Evolutionary conservation across 1,284 basidiomycete genomes (phyloP), one percentile per base, ranked within the genome.

Genomic region (Cutaneotrichosporon dermatis): DNA sequence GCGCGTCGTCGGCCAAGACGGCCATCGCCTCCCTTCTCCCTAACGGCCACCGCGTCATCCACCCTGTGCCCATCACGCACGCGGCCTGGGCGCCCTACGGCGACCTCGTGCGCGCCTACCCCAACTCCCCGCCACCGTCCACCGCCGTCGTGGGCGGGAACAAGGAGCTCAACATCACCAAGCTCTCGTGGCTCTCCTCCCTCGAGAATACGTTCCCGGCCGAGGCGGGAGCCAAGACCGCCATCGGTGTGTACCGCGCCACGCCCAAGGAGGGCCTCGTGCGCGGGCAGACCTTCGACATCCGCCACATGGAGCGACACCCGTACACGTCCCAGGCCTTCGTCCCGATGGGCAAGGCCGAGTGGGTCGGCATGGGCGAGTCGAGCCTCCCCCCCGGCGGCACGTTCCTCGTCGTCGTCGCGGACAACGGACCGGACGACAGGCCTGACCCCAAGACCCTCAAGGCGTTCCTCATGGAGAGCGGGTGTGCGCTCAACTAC

Each of bases 401-500:
- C 2, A 62, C 69, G 12, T 74, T 77, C 66, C 61, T 79, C 33
- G 90, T 95, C 25, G 85, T 94, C 34, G 92, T 95, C 1, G 90
- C 90, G 6, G 77, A 86, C 69, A 89, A 87, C 63, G 88, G 87
- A 6, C 40, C 67, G 75, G 85, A 93, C 67, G 89, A 88, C 72
- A 80, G 81, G 64, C 94, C 93, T 1, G 87, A 94, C 70, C 66
- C 89, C 54, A 66, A 71, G 48, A 89, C 84, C 0, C 66, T 91
- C 67, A 58, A 63, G 54, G 55, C 69, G 34, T 70, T 70, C 64
- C 60, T 61, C 48, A 61, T 65, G 52, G 59, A 61, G 51, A 80
- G 84, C 2, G 82, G 84, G 1, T 90, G 93, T 69, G 92, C 91
- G 0, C 84, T 97, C 54, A 84, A 88, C 48, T 97, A 97, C 74